Base-by-base conservation (phyloP, 345 rosid species). In the Dimocarpus longan region DNA sequence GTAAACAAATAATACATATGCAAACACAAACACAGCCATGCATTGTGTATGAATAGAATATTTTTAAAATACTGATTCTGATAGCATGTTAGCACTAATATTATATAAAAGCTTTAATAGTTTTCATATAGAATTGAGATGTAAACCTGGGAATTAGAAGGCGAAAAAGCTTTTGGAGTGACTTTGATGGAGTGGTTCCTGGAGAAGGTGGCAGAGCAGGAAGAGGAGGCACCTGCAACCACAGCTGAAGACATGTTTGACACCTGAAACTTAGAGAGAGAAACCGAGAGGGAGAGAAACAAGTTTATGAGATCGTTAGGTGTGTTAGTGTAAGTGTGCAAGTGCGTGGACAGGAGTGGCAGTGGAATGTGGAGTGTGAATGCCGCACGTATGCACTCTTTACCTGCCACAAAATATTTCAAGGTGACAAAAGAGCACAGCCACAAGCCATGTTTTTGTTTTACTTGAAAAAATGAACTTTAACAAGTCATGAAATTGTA, bases 171-270 rank as follows among this genome's bases (percentile, higher is more conserved):
- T 48, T 85, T 80, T 72, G 75, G 65, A 62, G 78, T n/a, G 69
- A 75, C 24, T 52, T 52, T 78, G 37, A 62, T 57, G 83, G 86
- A 70, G 63, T 62, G 76, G 71, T 71, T 82, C 64, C 81, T 73
- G 60, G 69, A 39, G 71, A 85, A 67, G 74, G 82, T 62, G 67
- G 88, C 75, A 7, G 83, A 77, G 82, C 82, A 81, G 70, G 87
- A 87, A 54, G 88, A 85, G 66, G 90, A 82, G 70, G 87, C 68
- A 12, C 81, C 84, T 5, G 83, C 77, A 16, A 85, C 85, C 46
- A 73, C 81, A 11, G 84, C 80, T 44, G 85, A 68, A 21, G 91
- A 84, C 85, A 82, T 76, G 72, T 40, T 69, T 46, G 77, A 59
- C 5, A 13, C 67, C 52, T 18, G 60, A 26, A 43, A 46, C 21